These are phyloP conservation scores for Leptographium galeiforme DNA, from an alignment of 2,329 filamentous ascomycete species.

Conservation along the genomic window DNA sequence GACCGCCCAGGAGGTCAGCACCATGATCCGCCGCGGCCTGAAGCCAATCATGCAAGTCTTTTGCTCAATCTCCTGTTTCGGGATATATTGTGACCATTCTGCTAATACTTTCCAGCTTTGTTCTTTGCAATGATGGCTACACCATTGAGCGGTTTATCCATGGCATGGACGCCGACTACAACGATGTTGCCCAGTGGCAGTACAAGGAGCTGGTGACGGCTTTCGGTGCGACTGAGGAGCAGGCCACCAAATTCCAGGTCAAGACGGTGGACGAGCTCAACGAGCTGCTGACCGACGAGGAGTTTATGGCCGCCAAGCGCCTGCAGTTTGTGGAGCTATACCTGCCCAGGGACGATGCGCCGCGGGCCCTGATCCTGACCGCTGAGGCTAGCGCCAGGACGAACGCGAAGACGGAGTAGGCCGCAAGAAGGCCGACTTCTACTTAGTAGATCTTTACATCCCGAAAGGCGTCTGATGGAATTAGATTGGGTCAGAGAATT, in stretches of 20 bases:
- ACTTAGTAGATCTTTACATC: no score
- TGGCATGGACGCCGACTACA: conserved; percentile 66
- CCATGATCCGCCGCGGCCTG: conserved; percentile 64
- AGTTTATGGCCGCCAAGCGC: conserved; percentile 30
- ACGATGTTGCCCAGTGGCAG: conserved; percentile 66
- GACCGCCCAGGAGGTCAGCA: conserved; percentile 71
- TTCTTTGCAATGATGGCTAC: conserved; percentile 80
- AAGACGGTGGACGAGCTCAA: conserved; percentile 11
- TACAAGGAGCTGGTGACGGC: conserved; percentile 25
- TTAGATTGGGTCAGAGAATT: neutral
- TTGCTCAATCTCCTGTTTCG: no score
- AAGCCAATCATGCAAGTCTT: conserved; percentile 57
- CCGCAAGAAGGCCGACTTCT: neutral
- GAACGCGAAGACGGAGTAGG: conserved; percentile 38
- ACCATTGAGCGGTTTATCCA: conserved; percentile 85
- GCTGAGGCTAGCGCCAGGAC: conserved; percentile 56
- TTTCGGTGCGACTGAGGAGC: conserved; percentile 10
- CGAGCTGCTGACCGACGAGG: conserved; percentile 8
- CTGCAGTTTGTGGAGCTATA: conserved; percentile 69
- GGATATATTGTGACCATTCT: neutral
- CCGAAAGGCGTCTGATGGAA: neutral
- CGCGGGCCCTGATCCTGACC: conserved; percentile 53
- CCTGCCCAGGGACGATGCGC: conserved; percentile 69
- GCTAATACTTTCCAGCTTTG: conserved; percentile 37
- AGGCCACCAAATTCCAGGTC: conserved; percentile 12